Percentiles rank a stretch among this genome's conserved stretches.
Evolutionary conservation across 176 grass and related monocot species (phyloP).

Genomic region (Typha latifolia): DNA sequence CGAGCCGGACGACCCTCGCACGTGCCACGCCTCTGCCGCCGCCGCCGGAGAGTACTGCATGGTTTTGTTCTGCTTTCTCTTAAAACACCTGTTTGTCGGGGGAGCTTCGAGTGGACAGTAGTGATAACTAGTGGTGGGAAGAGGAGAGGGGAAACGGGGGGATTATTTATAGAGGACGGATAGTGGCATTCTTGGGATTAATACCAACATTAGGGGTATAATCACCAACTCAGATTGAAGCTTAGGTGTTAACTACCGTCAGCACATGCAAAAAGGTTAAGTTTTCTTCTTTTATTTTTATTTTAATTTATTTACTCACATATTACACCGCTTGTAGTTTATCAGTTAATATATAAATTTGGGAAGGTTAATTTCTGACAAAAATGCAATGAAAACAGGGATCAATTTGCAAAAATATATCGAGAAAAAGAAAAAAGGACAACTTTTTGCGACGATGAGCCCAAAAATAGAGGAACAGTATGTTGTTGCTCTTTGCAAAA

Average conservation of each 20-base stretch:
- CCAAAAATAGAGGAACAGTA: too few species aligned
- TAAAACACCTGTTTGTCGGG: background rate
- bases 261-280: conserved; percentile 12
- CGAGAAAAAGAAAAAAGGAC: too few species aligned
- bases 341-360: too few species aligned
- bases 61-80: conserved; percentile 6
- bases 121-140: background rate
- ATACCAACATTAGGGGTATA: conserved; percentile 21
- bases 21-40: conserved; percentile 66
- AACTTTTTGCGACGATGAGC: too few species aligned
- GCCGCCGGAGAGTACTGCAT: conserved; percentile 23
- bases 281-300: too few species aligned
- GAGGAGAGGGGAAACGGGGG: conserved; percentile 7
- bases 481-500: too few species aligned
- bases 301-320: too few species aligned
- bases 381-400: too few species aligned
- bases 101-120: too few species aligned
- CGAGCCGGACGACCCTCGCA: conserved; percentile 17
- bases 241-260: background rate
- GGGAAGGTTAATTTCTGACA: too few species aligned
- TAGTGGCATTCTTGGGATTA: conserved; percentile 23
- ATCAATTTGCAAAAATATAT: too few species aligned
- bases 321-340: too few species aligned
- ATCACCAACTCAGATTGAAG: background rate
- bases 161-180: conserved; percentile 47